Conservation (phyloP, 441 rosid species). For the Hura crepitans region DNA sequence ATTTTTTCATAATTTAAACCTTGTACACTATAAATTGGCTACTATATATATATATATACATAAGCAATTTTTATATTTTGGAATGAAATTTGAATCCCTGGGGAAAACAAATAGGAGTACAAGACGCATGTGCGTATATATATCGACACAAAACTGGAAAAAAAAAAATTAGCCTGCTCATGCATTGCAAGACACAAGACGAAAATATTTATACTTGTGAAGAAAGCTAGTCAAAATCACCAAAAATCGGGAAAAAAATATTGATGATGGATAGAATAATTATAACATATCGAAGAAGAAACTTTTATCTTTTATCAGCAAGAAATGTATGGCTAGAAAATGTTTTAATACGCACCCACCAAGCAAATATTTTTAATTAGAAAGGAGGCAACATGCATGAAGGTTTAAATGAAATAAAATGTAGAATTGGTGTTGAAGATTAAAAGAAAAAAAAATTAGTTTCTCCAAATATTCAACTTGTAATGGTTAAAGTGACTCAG, state of each 20-base stretch:
- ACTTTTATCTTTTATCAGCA: neutral
- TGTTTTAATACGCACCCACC: neutral
- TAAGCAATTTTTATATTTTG: neutral
- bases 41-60: neutral
- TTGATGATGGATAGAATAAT: neutral
- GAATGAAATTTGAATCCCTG: neutral
- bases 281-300: neutral
- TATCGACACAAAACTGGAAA: too few species aligned
- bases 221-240: neutral
- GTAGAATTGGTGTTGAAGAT: neutral
- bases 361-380: neutral
- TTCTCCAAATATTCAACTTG: neutral
- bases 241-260: neutral
- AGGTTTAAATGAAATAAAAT: constrained; percentile 7
- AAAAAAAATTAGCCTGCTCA: neutral
- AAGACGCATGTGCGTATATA: too few species aligned
- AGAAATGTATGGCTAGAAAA: neutral
- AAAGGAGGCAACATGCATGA: neutral
- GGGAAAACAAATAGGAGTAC: neutral
- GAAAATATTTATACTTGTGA: neutral
- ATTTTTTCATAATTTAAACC: constrained; percentile 20
- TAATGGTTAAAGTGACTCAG: neutral
- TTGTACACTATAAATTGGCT: constrained; percentile 10
- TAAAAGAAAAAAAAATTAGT: neutral
- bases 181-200: neutral